Percentiles rank a stretch among this genome's conserved stretches.
Conservation (phyloP, 106 monocot genomes). For the Apostasia ramifera region DNA sequence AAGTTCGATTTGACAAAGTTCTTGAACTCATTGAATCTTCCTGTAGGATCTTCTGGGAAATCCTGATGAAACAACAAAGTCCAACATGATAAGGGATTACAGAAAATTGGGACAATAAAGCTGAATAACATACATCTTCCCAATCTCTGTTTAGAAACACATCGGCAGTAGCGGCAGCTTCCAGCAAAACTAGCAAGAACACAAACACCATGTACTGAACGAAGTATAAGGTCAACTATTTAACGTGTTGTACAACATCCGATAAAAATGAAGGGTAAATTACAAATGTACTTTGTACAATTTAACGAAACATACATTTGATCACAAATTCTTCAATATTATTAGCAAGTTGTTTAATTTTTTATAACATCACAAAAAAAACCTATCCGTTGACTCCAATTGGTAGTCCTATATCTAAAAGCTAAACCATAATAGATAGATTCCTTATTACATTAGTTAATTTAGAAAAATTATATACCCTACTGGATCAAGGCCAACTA, state of each 20-base stretch:
- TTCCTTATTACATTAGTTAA: too few relatives aligned
- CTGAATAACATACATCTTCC: slow-evolving; percentile 48
- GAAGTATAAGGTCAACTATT: slow-evolving; percentile 26
- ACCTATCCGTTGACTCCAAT: too few relatives aligned
- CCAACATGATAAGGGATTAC: background rate
- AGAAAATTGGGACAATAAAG: background rate
- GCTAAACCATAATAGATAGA: too few relatives aligned
- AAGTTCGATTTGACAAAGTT: slow-evolving; percentile 60
- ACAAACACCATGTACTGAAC: slow-evolving; percentile 52
- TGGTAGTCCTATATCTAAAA: too few relatives aligned
- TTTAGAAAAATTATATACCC: too few relatives aligned
- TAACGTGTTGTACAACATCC: background rate
- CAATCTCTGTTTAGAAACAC: slow-evolving; percentile 57
- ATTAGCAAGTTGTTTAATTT: too few relatives aligned
- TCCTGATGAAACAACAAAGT: slow-evolving; percentile 30
- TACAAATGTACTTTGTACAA: too few relatives aligned
- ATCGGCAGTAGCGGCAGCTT: slow-evolving; percentile 57
- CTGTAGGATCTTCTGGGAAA: slow-evolving; percentile 58
- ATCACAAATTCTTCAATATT: too few relatives aligned
- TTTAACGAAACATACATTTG: too few relatives aligned
- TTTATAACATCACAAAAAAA: too few relatives aligned
- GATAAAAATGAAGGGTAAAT: background rate
- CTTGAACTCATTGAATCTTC: slow-evolving; percentile 47
- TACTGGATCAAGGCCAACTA: too few relatives aligned
- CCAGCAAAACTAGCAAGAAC: slow-evolving; percentile 43